Evolutionary conservation across 495 filamentous ascomycete species (phyloP), one percentile per base, ranked within the genome.

Genomic region (Thozetella sp.): DNA sequence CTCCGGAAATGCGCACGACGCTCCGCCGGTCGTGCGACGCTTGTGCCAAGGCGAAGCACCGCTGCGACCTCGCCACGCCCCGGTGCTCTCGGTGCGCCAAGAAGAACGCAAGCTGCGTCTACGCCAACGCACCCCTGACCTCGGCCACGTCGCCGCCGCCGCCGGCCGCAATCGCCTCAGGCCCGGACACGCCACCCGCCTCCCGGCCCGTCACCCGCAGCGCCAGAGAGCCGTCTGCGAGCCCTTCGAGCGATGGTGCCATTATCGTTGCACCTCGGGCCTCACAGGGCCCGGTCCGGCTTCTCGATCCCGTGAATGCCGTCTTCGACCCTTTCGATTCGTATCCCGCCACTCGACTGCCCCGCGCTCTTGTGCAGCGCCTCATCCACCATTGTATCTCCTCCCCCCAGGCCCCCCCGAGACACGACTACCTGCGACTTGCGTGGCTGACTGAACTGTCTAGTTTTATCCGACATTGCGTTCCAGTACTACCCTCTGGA

Each of bases 401-500:
- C 24, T 51, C 45, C 59, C 13, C 24, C 27, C 34, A 25, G 6
- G 22, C 23, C 2, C 11, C 22, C 25, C 43, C 43, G 43, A 4
- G 20, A 9, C 20, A 48, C 43, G 10, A 19, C 9, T 37, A 9
- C 9, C 30, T 17, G 2, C 2, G 20, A 1, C 12, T 10, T 3
- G 11, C 1, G 0, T 45, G 3, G 56, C 46, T 56, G 57, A 55
- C 60, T 70, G 43, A 74, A 40, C 19, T 25, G 43, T 46, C 2
- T 37, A 82, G 79, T 84, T 51, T 66, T 81, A 26, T 69, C 76
- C 54, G 82, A 80, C 55, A 84, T 84, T 37, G 80, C 80, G 0
- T 84, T 84, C 53, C 73, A 82, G 55, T 84, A 81, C 56, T 84
- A 84, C 58, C 81, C 80, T 1, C 72, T 84, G 25, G 81, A 84